phyloP scores from a whole-genome alignment of 306 rosid species.

The Cajanus cajan region DNA sequence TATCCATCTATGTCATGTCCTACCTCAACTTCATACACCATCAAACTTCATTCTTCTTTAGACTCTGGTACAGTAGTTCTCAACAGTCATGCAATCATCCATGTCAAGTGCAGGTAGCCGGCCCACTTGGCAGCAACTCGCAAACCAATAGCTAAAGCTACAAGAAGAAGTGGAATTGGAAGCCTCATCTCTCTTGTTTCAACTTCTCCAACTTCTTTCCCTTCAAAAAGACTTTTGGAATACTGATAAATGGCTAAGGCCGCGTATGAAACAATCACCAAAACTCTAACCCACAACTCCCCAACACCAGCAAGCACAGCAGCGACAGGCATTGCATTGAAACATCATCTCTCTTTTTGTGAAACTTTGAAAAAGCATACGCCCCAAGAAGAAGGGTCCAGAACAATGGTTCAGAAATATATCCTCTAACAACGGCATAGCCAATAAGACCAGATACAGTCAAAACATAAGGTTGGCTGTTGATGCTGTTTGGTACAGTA shows the following conservation, averaged over 20 bases:
- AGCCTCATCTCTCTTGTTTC: conserved; percentile 40
- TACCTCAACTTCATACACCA: conserved; percentile 25
- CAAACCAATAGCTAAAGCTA: conserved; percentile 80
- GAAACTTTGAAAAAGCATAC: conserved; percentile 59
- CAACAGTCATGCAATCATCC: conserved; percentile 67
- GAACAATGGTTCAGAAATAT: conserved; percentile 81
- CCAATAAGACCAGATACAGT: conserved; percentile 73
- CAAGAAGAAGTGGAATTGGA: conserved; percentile 72
- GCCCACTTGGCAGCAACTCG: conserved; percentile 87
- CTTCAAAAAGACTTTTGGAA: conserved; percentile 47
- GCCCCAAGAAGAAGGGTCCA: conserved; percentile 76
- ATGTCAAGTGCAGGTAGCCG: conserved; percentile 84
- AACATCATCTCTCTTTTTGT: conserved; percentile 68
- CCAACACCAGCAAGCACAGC: conserved; percentile 87
- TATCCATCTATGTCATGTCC: conserved; percentile 24
- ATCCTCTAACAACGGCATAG: conserved; percentile 72
- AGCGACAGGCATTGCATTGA: conserved; percentile 72
- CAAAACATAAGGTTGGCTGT: conserved; percentile 68
- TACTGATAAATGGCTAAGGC: conserved; percentile 62
- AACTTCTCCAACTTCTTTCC: conserved; percentile 43
- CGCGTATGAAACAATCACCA: conserved; percentile 57
- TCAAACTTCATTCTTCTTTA: background rate
- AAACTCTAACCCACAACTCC: conserved; percentile 82
- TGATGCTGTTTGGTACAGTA: conserved; percentile 57
- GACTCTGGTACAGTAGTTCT: background rate